phyloP scores from a whole-genome alignment of 1,284 basidiomycete genomes.

The Volvariella volvacea region DNA sequence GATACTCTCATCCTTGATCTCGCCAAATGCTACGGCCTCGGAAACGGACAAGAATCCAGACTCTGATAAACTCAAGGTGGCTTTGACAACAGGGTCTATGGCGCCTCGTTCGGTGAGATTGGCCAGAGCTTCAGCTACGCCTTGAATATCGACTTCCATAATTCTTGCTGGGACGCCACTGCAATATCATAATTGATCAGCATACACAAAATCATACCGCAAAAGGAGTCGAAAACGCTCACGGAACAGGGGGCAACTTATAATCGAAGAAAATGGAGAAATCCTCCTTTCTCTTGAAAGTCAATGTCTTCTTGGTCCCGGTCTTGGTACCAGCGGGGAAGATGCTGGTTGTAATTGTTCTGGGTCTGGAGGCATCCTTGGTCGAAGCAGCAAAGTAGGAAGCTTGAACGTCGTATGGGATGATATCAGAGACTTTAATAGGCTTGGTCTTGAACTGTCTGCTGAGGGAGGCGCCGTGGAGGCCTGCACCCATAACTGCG shows the following conservation, averaged over 20 bases:
- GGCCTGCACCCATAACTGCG: slow-evolving; percentile 87
- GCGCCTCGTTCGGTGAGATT: slow-evolving; percentile 74
- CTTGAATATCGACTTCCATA: slow-evolving; percentile 61
- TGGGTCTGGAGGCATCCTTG: slow-evolving; percentile 39
- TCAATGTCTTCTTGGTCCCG: slow-evolving; percentile 78
- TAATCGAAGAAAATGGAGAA: slow-evolving; percentile 72
- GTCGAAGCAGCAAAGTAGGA: slow-evolving; percentile 65
- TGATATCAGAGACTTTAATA: slow-evolving; percentile 78
- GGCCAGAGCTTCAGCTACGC: slow-evolving; percentile 60
- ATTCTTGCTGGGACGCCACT: slow-evolving; percentile 66
- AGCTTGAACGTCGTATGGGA: slow-evolving; percentile 66
- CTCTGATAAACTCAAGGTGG: slow-evolving; percentile 75
- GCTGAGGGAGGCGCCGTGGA: slow-evolving; percentile 87
- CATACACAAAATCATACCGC: not conserved
- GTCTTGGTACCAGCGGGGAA: slow-evolving; percentile 72
- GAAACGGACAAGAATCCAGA: slow-evolving; percentile 79
- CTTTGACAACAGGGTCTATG: slow-evolving; percentile 70
- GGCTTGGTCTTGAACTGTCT: slow-evolving; percentile 95
- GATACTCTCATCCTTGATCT: slow-evolving; percentile 73
- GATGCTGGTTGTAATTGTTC: slow-evolving; percentile 66
- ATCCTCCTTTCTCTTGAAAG: slow-evolving; percentile 76
- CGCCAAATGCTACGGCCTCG: slow-evolving; percentile 68
- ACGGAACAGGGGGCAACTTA: slow-evolving; percentile 53
- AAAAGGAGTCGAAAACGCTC: slow-evolving; percentile 19
- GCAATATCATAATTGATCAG: not conserved